Percentiles rank a stretch among this genome's conserved stretches.
phyloP scores from a whole-genome alignment of 1,139 yeast genomes.

The Protomyces inouyei region DNA sequence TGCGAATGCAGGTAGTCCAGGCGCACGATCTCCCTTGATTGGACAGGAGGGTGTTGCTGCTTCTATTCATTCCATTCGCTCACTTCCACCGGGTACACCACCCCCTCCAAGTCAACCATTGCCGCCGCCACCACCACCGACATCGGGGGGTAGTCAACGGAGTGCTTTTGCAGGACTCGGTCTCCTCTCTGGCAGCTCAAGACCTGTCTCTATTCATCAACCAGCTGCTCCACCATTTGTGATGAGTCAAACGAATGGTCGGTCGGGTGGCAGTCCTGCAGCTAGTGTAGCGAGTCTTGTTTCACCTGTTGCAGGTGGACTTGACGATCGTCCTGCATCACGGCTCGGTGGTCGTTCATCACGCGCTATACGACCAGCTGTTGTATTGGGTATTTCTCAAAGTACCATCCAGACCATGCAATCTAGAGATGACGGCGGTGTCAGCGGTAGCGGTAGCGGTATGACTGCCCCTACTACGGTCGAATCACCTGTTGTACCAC shows the following conservation, averaged over 20 bases:
- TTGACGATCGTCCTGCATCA: neutral
- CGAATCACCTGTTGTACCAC: neutral
- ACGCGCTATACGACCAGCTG: constrained; percentile 4
- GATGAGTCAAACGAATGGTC: too few relatives aligned
- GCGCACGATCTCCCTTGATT: neutral
- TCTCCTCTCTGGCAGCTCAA: neutral
- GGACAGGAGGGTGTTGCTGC: neutral
- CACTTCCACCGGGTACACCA: neutral
- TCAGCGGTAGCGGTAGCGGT: neutral
- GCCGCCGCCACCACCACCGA: constrained; percentile 15
- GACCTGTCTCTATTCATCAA: neutral
- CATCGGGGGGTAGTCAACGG: neutral
- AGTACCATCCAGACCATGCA: constrained; percentile 17
- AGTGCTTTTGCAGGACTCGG: neutral
- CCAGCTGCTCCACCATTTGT: neutral
- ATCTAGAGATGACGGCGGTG: neutral
- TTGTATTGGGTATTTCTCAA: constrained; percentile 21
- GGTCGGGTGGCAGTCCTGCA: neutral
- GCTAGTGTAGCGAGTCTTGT: neutral
- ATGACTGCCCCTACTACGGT: neutral
- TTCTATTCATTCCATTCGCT: neutral
- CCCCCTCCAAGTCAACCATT: constrained; percentile 24
- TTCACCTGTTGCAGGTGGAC: neutral
- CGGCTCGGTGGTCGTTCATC: neutral
- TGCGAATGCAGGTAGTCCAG: neutral